These are phyloP conservation scores for Nidularia pulvinata DNA, from an alignment of 768 basidiomycete genomes.

Conservation along the genomic window DNA sequence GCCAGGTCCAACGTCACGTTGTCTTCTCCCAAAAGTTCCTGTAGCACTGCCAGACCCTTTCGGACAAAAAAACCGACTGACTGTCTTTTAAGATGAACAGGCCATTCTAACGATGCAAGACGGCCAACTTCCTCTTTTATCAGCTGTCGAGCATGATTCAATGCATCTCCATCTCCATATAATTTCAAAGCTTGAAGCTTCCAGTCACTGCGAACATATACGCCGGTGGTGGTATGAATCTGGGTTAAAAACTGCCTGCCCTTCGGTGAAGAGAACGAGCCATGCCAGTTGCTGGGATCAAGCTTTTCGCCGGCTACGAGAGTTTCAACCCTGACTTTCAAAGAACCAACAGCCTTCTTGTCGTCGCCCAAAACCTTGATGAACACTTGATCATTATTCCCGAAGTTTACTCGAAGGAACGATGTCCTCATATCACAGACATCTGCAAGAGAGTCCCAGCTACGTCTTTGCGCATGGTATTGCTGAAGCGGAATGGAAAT, in stretches of 20 bases:
- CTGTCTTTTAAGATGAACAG: conserved; percentile 29
- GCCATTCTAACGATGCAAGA: conserved; percentile 40
- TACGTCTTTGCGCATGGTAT: conserved; percentile 45
- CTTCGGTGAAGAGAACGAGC: conserved; percentile 25
- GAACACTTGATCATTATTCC: conserved; percentile 18
- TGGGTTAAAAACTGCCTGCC: conserved; percentile 31
- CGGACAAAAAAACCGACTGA: conserved; percentile 50
- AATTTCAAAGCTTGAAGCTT: conserved; percentile 40
- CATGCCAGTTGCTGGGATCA: conserved; percentile 46
- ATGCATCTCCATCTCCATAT: conserved; percentile 37
- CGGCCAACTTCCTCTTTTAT: conserved; percentile 48
- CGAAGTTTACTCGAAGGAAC: conserved; percentile 23
- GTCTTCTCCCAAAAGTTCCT: conserved; percentile 54
- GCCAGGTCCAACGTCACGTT: conserved; percentile 44
- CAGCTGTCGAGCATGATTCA: conserved; percentile 39
- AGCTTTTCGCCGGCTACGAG: conserved; percentile 50
- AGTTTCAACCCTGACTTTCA: conserved; percentile 62
- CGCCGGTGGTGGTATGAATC: conserved; percentile 31
- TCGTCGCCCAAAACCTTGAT: conserved; percentile 50
- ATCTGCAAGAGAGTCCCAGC: conserved; percentile 45
- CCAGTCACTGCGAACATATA: conserved; percentile 44
- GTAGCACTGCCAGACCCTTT: conserved; percentile 46
- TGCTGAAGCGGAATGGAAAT: conserved; percentile 47
- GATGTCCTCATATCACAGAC: conserved; percentile 31
- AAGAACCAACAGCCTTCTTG: conserved; percentile 49